phyloP scores from a whole-genome alignment of 805 yeast species.

The Metschnikowia peoriensis region DNA sequence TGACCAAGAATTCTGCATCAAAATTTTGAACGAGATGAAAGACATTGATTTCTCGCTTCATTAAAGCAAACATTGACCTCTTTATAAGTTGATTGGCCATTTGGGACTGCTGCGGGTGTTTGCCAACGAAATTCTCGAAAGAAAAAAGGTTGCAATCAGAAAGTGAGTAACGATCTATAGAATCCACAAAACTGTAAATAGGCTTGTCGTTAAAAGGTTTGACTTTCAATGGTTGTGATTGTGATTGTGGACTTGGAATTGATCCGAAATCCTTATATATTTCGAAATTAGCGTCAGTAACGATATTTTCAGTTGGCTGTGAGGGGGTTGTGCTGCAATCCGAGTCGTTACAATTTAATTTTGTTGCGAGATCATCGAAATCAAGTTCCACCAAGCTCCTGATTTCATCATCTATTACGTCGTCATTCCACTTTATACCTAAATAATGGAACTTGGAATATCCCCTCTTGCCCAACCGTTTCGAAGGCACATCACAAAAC shows the following conservation, averaged over 20 bases:
- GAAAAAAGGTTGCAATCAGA: not conserved
- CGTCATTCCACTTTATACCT: conserved; percentile 40
- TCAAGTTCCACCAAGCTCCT: conserved; percentile 14
- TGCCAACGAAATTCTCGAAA: not conserved
- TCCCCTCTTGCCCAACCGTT: conserved; percentile 41
- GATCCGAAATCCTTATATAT: too few relatives aligned
- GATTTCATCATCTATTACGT: conserved; percentile 31
- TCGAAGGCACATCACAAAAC: conserved; percentile 35
- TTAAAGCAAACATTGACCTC: not conserved
- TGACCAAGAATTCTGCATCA: not conserved
- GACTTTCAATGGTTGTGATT: too few relatives aligned
- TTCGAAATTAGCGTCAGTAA: too few relatives aligned
- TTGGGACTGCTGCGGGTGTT: not conserved
- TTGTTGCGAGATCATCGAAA: not conserved
- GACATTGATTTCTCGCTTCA: too few relatives aligned
- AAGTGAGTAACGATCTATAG: not conserved
- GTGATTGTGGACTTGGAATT: too few relatives aligned
- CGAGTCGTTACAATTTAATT: too few relatives aligned
- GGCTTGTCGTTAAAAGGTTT: not conserved
- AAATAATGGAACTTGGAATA: conserved; percentile 43
- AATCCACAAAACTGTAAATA: not conserved
- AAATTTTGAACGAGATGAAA: not conserved
- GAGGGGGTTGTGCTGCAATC: too few relatives aligned
- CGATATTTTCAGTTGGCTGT: too few relatives aligned
- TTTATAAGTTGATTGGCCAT: not conserved